A percentile compares a stretch with the other conserved stretches of the same genome.
These are phyloP conservation scores for Fusarium brachygibbosum DNA, from an alignment of 2,329 filamentous ascomycete species.

Conservation along the genomic window DNA sequence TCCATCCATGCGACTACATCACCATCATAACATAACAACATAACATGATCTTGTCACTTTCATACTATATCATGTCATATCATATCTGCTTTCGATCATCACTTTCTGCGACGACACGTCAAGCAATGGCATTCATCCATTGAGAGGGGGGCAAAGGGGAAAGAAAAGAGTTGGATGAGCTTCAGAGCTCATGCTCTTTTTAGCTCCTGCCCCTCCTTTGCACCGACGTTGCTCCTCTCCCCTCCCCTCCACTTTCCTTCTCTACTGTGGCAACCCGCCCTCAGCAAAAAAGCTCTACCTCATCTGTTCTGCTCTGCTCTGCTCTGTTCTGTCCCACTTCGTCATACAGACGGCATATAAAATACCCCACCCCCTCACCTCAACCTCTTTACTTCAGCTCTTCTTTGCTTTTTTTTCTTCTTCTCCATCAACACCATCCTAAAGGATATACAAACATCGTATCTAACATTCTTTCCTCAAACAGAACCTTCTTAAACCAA, in stretches of 20 bases:
- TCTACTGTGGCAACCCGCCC: conserved; percentile 24
- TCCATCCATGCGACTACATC: conserved; percentile 4
- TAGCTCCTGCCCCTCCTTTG: conserved; percentile 34
- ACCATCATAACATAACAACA: conserved; percentile 28
- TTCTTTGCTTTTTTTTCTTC: conserved; percentile 19
- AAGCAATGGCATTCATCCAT: conserved; percentile 15
- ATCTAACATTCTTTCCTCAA: conserved; percentile 30
- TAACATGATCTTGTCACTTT: conserved; percentile 23
- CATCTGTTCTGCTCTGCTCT: not conserved
- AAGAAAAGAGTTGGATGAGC: conserved; percentile 2
- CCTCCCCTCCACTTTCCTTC: conserved; percentile 12
- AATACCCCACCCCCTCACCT: conserved; percentile 46
- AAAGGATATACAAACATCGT: not conserved
- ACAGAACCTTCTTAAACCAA: conserved; percentile 45
- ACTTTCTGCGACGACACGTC: conserved; percentile 31
- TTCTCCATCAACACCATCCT: conserved; percentile 14
- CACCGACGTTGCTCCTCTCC: conserved; percentile 11
- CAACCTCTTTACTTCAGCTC: conserved; percentile 16
- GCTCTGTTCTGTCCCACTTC: conserved; percentile 17
- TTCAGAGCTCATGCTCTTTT: conserved; percentile 9
- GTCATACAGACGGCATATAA: conserved; percentile 43
- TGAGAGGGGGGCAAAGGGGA: not conserved
- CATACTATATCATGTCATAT: conserved; percentile 19
- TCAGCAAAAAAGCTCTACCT: conserved; percentile 22
- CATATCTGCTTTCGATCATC: conserved; percentile 15